phyloP scores from a whole-genome alignment of 2,329 filamentous ascomycete genomes.

The Cylindrodendrum hubeiense region DNA sequence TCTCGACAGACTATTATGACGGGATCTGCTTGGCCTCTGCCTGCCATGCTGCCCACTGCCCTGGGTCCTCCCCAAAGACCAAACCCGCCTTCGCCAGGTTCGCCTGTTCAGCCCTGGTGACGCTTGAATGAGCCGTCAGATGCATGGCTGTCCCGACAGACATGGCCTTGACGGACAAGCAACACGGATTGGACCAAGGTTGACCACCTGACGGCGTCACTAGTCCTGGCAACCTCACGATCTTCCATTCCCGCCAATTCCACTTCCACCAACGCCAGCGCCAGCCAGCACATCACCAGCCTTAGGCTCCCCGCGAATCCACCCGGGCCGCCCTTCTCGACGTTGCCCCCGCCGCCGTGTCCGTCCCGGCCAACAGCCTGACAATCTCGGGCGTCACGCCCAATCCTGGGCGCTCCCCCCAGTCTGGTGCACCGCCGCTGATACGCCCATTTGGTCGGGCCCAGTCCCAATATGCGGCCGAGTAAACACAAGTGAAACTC shows the following conservation, averaged over 20 bases:
- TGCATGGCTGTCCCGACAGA: conserved; percentile 10
- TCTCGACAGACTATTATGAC: conserved; percentile 22
- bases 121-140: conserved; percentile 15
- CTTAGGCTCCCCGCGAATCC: conserved; percentile 19
- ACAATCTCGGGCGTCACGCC: conserved; percentile 18
- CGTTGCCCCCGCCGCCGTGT: conserved; percentile 9
- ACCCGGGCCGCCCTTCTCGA: conserved; percentile 20
- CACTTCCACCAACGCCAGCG: background rate
- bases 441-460: conserved; percentile 13
- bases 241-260: background rate
- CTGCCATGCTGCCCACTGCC: conserved; percentile 28
- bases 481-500: conserved; percentile 11
- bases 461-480: conserved; percentile 17
- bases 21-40: conserved; percentile 27
- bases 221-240: background rate
- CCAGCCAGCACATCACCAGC: conserved; percentile 12
- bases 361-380: conserved; percentile 7
- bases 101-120: conserved; percentile 9
- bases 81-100: conserved; percentile 2
- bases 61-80: conserved; percentile 26
- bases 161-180: background rate
- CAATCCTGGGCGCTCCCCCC: conserved; percentile 2
- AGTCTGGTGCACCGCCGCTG: conserved; percentile 8
- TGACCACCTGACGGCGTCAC: conserved; percentile 6
- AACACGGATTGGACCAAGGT: conserved; percentile 3